phyloP scores from a whole-genome alignment of 2,329 filamentous ascomycete genomes.

The Lachnellula willkommii region DNA sequence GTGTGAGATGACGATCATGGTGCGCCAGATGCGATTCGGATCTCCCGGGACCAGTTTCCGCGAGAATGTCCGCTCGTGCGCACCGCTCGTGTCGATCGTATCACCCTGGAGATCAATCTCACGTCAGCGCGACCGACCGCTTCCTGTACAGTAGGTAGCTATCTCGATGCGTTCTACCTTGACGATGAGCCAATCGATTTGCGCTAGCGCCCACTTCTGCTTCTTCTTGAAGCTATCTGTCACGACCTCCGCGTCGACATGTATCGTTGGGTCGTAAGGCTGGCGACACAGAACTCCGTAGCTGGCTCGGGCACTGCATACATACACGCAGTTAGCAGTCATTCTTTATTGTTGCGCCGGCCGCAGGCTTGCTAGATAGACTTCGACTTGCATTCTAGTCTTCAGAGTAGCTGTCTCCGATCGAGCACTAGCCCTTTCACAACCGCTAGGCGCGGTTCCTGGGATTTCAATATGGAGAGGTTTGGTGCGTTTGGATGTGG shows the following conservation, averaged over 20 bases:
- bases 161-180: conserved; percentile 27
- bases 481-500: conserved; percentile 35
- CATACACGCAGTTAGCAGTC: background rate
- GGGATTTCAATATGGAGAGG: conserved; percentile 39
- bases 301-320: conserved; percentile 35
- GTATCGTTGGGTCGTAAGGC: conserved; percentile 34
- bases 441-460: conserved; percentile 50
- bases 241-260: conserved; percentile 34
- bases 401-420: conserved; percentile 45
- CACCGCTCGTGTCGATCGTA: conserved; percentile 32
- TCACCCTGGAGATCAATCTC: conserved; percentile 35
- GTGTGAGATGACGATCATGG: conserved; percentile 37
- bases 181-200: conserved; percentile 40
- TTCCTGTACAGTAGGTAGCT: too few species aligned
- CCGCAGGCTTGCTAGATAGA: background rate
- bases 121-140: background rate
- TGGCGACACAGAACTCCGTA: conserved; percentile 39
- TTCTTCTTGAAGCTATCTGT: conserved; percentile 33
- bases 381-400: conserved; percentile 28
- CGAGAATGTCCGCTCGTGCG: conserved; percentile 22
- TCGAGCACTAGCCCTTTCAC: conserved; percentile 49
- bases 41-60: conserved; percentile 33
- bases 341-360: background rate
- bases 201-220: conserved; percentile 35
- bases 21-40: conserved; percentile 34